Evolutionary conservation across 2,329 filamentous ascomycete species (phyloP), one percentile per base, ranked within the genome.

Genomic region (Epichloe coenophiala): DNA sequence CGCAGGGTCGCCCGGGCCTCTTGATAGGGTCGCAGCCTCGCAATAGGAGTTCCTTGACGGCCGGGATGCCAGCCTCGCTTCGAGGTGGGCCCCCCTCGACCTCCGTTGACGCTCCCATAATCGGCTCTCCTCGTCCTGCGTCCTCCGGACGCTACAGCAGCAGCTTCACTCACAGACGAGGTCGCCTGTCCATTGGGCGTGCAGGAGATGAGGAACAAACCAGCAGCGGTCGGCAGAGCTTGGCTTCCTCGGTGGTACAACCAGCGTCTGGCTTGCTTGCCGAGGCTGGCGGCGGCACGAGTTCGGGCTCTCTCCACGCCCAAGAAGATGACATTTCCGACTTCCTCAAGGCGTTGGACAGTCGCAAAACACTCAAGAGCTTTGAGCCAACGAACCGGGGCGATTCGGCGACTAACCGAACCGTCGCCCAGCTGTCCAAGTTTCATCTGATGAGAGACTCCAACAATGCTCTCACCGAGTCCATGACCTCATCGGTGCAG

Each of bases 291-390:
- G 83, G 79, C 9, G 81, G 75, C 2, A 72, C 83, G 63, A 73
- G 82, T 74, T 73, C 86, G 61, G 73, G 86, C 5, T 84, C 80
- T 2, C 71, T 83, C 45, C 78, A 81, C 54, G 76, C 84, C 0
- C 91, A 97, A 58, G 89, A 95, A 60, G 88, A 95, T 59, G 90
- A 93, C 56, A 95, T 98, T 40, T 88, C 87, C 0, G 89, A 94
- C 48, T 98, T 97, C 59, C 70, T 98, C 54, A 94, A 94, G 60
- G 77, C 88, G 54, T 74, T 98, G 6, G 91, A 97, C 53, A 83
- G 81, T 59, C 87, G 87, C 63, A 95, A 90, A 66, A 91, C 89
- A n/a, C 68, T 93, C 27, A 82, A 81, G 64, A 88, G 83, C 65
- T 86, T 96, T 51, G 83, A 89, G 55, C 72, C 74, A 45, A 74